Evolutionary conservation across 78 protist species (phyloP).

Genomic region (Dictyostelium capitatum): DNA sequence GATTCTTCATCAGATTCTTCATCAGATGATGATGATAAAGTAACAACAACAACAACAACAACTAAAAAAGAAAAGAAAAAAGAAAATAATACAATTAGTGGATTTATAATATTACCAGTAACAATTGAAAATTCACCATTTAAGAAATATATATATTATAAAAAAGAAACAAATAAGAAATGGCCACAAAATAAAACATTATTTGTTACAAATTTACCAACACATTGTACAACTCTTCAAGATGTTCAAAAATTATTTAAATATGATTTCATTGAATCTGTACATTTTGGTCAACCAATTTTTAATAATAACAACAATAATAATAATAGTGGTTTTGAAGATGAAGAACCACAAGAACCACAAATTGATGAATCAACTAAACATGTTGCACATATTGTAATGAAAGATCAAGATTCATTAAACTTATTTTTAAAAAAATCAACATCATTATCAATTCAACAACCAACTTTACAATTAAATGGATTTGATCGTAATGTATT

Average conservation of each 20-base stretch:
- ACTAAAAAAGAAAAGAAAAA: not conserved
- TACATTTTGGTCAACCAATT: conserved; percentile 18
- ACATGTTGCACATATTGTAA: conserved; percentile 49
- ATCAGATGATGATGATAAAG: not conserved
- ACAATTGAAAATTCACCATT: not conserved
- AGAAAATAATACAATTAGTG: conserved; percentile 40
- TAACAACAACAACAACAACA: not conserved
- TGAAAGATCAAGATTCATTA: conserved; percentile 46
- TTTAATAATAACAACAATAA: not conserved
- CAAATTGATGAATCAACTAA: not conserved
- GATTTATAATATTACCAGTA: conserved; percentile 58
- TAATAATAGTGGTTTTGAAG: not conserved
- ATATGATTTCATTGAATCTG: conserved; percentile 29
- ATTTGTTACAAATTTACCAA: conserved; percentile 60
- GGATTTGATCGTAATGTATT: conserved; percentile 57
- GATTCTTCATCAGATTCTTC: not conserved
- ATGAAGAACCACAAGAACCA: not conserved
- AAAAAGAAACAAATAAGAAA: conserved; percentile 72
- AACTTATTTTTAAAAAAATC: conserved; percentile 24
- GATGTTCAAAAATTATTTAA: conserved; percentile 43
- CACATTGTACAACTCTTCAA: not conserved
- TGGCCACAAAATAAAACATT: conserved; percentile 56
- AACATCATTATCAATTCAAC: conserved; percentile 1
- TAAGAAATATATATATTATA: conserved; percentile 49
- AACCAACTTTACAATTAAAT: conserved; percentile 18